These are phyloP conservation scores for Astrothelium macrocarpum DNA, from an alignment of 495 filamentous ascomycete species.

Conservation along the genomic window DNA sequence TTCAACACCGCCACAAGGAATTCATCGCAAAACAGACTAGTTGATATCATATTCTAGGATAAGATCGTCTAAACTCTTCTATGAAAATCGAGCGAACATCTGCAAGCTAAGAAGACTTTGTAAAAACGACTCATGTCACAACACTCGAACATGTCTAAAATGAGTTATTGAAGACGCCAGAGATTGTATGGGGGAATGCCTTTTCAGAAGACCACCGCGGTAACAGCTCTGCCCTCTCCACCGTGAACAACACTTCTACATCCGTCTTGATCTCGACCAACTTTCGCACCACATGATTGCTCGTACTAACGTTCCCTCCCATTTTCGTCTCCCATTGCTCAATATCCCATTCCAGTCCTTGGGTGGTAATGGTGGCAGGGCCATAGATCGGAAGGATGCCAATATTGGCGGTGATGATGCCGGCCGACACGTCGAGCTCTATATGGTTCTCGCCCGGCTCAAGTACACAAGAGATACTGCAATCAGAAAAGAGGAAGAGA, in stretches of 20 bases:
- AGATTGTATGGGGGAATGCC: not conserved
- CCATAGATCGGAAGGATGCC: constrained; percentile 78
- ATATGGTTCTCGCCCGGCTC: constrained; percentile 57
- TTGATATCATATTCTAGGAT: no score
- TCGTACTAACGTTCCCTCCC: constrained; percentile 80
- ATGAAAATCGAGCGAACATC: no score
- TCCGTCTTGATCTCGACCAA: constrained; percentile 51
- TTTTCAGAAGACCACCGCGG: not conserved
- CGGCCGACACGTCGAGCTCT: constrained; percentile 28
- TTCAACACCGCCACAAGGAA: no score
- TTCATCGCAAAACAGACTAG: no score
- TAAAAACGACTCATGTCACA: no score
- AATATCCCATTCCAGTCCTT: constrained; percentile 86
- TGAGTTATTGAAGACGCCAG: not conserved
- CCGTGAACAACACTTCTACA: constrained; percentile 71
- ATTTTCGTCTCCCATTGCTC: constrained; percentile 68
- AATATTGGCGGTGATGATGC: constrained; percentile 52
- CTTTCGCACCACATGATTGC: constrained; percentile 64
- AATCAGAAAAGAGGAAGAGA: constrained; percentile 55
- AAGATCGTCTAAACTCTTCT: no score
- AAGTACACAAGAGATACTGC: constrained; percentile 74
- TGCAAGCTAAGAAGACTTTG: no score
- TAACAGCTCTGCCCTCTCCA: constrained; percentile 40
- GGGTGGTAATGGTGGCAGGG: constrained; percentile 61
- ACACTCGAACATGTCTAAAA: no score